Evolutionary conservation across 2,329 filamentous ascomycete species (phyloP).

Genomic region (Aspergillus bombycis): DNA sequence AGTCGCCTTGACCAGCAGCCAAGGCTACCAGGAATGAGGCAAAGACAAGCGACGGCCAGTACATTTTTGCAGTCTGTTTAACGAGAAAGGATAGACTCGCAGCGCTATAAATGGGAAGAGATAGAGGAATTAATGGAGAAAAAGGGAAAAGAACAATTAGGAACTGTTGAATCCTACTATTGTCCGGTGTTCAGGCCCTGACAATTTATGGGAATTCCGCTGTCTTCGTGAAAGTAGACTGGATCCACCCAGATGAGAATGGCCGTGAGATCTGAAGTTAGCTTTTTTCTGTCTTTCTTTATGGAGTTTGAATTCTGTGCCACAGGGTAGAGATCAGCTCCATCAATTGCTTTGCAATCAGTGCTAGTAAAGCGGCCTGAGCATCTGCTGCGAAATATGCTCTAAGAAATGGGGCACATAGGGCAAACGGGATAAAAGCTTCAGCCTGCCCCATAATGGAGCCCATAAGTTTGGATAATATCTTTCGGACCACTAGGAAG

Average conservation of each 20-base stretch:
- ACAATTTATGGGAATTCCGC: background rate
- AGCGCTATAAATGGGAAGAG: too few relatives aligned
- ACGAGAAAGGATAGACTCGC: background rate
- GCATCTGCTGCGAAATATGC: background rate
- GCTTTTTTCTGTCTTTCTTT: background rate
- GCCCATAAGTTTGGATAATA: too few relatives aligned
- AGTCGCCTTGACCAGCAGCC: background rate
- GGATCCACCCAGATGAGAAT: background rate
- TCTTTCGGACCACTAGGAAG: too few relatives aligned
- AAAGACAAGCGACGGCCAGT: background rate
- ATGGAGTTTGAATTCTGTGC: background rate
- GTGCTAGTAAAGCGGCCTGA: too few relatives aligned
- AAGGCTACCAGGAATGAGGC: background rate
- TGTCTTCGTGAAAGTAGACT: background rate
- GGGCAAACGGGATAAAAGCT: background rate
- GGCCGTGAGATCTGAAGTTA: background rate
- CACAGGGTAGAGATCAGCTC: too few relatives aligned
- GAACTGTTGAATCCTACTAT: background rate
- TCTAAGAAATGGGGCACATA: background rate
- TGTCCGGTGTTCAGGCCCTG: background rate
- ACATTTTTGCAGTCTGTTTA: background rate
- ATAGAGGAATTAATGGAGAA: too few relatives aligned
- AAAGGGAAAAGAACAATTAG: background rate
- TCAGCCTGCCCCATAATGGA: background rate
- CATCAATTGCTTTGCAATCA: too few relatives aligned